Conservation (phyloP, 2,329 filamentous ascomycete genomes). For the Thermothelomyces thermophilus region DNA sequence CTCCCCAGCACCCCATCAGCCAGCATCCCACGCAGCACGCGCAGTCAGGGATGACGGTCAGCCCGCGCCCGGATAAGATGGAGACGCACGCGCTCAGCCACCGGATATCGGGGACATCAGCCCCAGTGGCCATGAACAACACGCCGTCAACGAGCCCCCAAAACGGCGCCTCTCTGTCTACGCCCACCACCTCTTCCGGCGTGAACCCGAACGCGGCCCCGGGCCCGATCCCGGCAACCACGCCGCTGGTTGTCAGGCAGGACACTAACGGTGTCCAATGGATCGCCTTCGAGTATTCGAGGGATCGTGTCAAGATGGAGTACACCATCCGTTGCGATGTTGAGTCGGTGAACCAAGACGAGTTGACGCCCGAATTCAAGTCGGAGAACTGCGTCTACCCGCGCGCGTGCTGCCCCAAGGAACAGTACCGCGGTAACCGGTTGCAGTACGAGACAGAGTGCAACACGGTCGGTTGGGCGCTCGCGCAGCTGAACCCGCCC, state of each 20-base stretch:
- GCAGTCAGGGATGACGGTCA: constrained; percentile 51
- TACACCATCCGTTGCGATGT: constrained; percentile 98
- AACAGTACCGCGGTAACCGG: constrained; percentile 93
- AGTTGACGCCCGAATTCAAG: constrained; percentile 82
- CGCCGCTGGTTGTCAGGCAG: constrained; percentile 86
- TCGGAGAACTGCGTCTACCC: constrained; percentile 98
- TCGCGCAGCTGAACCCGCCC: constrained; percentile 86
- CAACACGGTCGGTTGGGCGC: constrained; percentile 98
- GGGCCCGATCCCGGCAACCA: constrained; percentile 93
- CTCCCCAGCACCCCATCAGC: constrained; percentile 50
- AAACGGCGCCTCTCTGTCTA: constrained; percentile 39
- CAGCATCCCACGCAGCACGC: constrained; percentile 54
- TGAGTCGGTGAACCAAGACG: constrained; percentile 89
- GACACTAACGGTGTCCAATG: constrained; percentile 96
- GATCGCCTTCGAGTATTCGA: constrained; percentile 98
- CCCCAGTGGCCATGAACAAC: constrained; percentile 40
- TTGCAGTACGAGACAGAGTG: constrained; percentile 97
- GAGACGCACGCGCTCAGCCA: constrained; percentile 52
- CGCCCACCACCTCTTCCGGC: constrained; percentile 44
- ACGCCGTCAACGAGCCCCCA: constrained; percentile 31
- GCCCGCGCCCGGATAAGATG: constrained; percentile 56
- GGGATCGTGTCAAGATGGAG: constrained; percentile 97
- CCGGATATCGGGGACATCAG: constrained; percentile 53
- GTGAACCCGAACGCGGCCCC: constrained; percentile 88
- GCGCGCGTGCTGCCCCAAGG: constrained; percentile 87